phyloP scores from a whole-genome alignment of 2,329 filamentous ascomycete species.

The Apiospora saccharicola region DNA sequence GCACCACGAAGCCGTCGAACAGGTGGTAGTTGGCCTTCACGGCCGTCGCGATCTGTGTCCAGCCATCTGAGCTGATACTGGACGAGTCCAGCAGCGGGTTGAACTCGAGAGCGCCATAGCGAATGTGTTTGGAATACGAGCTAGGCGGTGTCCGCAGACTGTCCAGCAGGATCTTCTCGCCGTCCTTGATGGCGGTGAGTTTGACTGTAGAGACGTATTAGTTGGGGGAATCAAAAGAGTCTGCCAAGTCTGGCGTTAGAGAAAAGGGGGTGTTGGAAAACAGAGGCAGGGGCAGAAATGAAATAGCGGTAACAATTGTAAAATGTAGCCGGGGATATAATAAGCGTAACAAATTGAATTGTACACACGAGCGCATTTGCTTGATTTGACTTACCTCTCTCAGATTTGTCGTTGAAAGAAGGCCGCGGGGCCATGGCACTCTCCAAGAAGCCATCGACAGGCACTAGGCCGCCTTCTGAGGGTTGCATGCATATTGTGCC shows the following conservation, averaged over 20 bases:
- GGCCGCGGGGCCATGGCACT: slow-evolving; percentile 82
- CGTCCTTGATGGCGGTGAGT: slow-evolving; percentile 60
- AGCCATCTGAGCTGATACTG: slow-evolving; percentile 85
- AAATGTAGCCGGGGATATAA: not conserved
- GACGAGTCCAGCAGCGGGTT: slow-evolving; percentile 85
- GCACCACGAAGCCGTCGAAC: slow-evolving; percentile 89
- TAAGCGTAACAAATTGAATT: not conserved
- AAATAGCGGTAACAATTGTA: not conserved
- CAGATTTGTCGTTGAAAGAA: slow-evolving; percentile 82
- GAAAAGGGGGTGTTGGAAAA: not conserved
- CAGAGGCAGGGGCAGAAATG: too few species aligned
- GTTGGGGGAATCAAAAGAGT: not conserved
- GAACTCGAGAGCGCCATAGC: slow-evolving; percentile 87
- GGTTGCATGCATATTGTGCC: slow-evolving; percentile 78
- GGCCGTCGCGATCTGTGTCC: slow-evolving; percentile 83
- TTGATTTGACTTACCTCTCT: slow-evolving; percentile 46
- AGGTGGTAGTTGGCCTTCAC: slow-evolving; percentile 85
- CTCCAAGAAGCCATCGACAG: slow-evolving; percentile 81
- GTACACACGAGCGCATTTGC: not conserved
- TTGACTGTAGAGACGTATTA: slow-evolving; percentile 45
- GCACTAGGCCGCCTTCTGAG: slow-evolving; percentile 77
- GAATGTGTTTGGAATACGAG: slow-evolving; percentile 80
- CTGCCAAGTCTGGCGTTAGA: not conserved
- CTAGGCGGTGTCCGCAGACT: slow-evolving; percentile 82
- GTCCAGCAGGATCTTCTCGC: slow-evolving; percentile 60